phyloP scores from a whole-genome alignment of 306 rosid species.

The Quercus rubra region DNA sequence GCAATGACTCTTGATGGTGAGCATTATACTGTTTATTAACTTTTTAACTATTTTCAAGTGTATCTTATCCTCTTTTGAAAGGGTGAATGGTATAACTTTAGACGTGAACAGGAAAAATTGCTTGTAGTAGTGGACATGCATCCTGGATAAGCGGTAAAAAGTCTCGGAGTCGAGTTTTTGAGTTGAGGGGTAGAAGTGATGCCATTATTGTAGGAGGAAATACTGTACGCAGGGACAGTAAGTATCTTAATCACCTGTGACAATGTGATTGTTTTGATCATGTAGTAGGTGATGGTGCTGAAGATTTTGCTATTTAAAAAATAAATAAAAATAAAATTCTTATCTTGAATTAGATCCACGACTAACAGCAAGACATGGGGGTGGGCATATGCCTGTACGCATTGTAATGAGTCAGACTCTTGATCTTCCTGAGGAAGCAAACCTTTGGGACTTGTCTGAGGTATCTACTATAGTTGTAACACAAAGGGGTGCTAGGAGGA shows the following conservation, averaged over 20 bases:
- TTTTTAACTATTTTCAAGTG: not conserved
- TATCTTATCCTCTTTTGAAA: not conserved
- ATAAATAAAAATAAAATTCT: not conserved
- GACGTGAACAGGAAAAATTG: conserved; percentile 70
- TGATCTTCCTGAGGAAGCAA: conserved; percentile 84
- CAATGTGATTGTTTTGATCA: conserved; percentile 2
- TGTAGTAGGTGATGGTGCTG: conserved; percentile 6
- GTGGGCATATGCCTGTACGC: conserved; percentile 81
- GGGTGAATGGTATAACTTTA: not conserved
- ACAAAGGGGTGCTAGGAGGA: conserved; percentile 84
- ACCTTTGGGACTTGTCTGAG: conserved; percentile 72
- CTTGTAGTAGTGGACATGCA: conserved; percentile 79
- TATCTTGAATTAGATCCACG: conserved; percentile 62
- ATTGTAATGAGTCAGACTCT: conserved; percentile 76
- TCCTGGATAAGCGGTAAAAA: conserved; percentile 80
- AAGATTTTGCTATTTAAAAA: not conserved
- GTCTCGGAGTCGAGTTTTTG: conserved; percentile 70
- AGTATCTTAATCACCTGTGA: conserved; percentile 31
- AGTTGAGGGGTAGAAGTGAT: conserved; percentile 89
- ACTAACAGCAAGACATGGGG: conserved; percentile 89
- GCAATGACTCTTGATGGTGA: conserved; percentile 99
- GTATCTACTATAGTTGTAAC: conserved; percentile 84
- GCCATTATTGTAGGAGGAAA: conserved; percentile 92
- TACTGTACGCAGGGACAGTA: conserved; percentile 80
- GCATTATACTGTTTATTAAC: conserved; percentile 16